Conservation (phyloP, 768 basidiomycete species). For the Lactifluus volemus region DNA sequence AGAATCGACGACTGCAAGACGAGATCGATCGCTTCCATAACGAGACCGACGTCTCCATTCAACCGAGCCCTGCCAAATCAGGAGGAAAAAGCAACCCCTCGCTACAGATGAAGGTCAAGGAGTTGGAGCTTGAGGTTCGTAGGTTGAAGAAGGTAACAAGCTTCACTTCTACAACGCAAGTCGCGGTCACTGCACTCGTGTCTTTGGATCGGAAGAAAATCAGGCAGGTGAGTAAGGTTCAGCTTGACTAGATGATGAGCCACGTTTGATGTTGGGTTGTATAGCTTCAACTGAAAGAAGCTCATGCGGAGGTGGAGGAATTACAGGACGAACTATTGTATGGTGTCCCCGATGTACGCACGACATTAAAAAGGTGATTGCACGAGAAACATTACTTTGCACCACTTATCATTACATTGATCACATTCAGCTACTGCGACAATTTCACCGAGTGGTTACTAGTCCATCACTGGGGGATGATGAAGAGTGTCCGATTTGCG, state of each 20-base stretch:
- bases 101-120: conserved; percentile 20
- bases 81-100: background rate
- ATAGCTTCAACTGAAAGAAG: conserved; percentile 28
- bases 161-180: background rate
- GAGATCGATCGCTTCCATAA: conserved; percentile 9
- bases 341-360: conserved; percentile 29
- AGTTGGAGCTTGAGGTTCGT: conserved; percentile 21
- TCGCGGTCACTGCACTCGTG: background rate
- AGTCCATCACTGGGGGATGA: conserved; percentile 29
- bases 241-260: conserved; percentile 1
- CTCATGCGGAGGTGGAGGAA: conserved; percentile 32
- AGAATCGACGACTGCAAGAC: background rate
- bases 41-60: background rate
- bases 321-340: conserved; percentile 25
- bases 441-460: conserved; percentile 33
- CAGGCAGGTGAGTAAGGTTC: background rate
- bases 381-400: background rate
- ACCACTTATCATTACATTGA: background rate
- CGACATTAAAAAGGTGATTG: conserved; percentile 35
- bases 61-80: conserved; percentile 3
- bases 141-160: conserved; percentile 24
- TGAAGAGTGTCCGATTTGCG: conserved; percentile 35
- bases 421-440: conserved; percentile 31
- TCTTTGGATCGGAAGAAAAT: conserved; percentile 2
- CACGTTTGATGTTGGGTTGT: background rate